A percentile compares a stretch with the other conserved stretches of the same genome.
phyloP scores from a whole-genome alignment of 345 rosid species.

The Eucalyptus pauciflora region DNA sequence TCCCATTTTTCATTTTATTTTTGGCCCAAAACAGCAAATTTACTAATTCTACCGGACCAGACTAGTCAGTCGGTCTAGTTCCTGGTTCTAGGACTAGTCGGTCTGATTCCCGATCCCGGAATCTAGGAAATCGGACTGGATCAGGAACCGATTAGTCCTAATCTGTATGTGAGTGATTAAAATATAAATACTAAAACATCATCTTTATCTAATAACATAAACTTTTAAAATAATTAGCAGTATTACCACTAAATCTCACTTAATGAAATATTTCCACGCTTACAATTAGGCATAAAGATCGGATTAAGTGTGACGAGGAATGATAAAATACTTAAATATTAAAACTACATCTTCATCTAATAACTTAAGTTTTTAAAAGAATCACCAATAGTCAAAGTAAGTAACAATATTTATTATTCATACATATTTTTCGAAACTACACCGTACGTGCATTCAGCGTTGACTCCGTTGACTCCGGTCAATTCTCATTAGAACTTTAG shows the following conservation, averaged over 20 bases:
- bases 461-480: not conserved
- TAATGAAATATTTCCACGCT: no score
- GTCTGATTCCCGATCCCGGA: accelerated
- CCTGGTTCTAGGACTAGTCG: accelerated
- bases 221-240: accelerated
- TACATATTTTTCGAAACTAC: accelerated
- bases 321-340: accelerated
- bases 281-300: accelerated
- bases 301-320: accelerated
- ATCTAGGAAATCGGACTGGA: accelerated
- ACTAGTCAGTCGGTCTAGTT: accelerated
- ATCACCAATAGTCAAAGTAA: not conserved
- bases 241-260: no score
- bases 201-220: no score
- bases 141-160: accelerated
- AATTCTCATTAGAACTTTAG: not conserved
- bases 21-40: accelerated
- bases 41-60: accelerated
- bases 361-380: no score
- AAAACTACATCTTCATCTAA: no score
- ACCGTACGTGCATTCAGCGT: accelerated
- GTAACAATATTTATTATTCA: accelerated
- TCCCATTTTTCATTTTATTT: no score
- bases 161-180: no score
- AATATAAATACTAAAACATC: no score